Base-by-base conservation (phyloP, 179 eudicot genomes). In the Beta corolliflora region DNA sequence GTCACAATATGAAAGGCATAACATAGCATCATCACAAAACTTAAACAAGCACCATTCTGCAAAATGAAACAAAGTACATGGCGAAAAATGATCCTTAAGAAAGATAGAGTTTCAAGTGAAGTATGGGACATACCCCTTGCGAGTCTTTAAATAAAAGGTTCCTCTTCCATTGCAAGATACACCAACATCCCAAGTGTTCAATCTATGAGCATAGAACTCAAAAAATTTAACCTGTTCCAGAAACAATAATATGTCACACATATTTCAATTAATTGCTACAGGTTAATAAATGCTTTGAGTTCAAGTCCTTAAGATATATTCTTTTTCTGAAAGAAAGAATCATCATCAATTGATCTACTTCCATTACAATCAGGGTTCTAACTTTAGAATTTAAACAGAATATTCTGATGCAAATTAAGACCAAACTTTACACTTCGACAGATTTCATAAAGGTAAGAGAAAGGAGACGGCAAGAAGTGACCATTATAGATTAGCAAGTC, bases 181-280 rank as follows among this genome's bases (percentile, higher is more conserved):
- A 54, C 99, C 99, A 86, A 96, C 97, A 83, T 94, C 96, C 46
- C 76, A 80, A 21, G 93, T 96, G 88, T 96, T 94, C 83, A 96
- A 85, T 83, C 91, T 94, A 81, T 91, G 91, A 64, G 98, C 98
- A 80, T 94, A 96, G 53, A 94, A 84, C 85, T 96, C 96, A 79
- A 96, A 96, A 84, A 96, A 96, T 63, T 88, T 90, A 8, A 96
- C 96, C 99, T 96, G 87, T 71, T 61, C 29, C 58, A 85, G 25
- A 79, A 79, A 48, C 50, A 79, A 64, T 53, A 74, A 9, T 53
- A 3, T 59, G 73, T 44, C n/a, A n/a, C 66, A 55, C 25, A 55
- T 16, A 74, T 55, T 56, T 25, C 53, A 31, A 53, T 13, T 71
- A 21, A 48, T 48, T 11, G 11, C 61, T 52, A 31, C 21, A 14